These are phyloP conservation scores for Corylus heterophylla DNA, from an alignment of 306 rosid species.

Conservation along the genomic window DNA sequence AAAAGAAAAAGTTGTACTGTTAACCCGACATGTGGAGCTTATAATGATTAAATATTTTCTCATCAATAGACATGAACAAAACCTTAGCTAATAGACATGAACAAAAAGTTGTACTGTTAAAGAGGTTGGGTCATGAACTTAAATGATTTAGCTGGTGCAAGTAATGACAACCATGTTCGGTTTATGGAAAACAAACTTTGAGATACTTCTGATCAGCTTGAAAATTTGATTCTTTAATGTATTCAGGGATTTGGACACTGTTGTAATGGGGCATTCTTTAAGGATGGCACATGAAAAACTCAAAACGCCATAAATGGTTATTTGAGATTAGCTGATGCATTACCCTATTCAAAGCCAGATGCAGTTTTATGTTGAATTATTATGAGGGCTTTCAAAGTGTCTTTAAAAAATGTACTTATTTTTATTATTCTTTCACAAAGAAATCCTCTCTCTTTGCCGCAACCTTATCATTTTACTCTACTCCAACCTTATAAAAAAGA, in stretches of 20 bases:
- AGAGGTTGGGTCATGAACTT: too few species aligned
- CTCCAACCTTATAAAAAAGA: background rate
- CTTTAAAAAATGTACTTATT: background rate
- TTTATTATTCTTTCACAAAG: background rate
- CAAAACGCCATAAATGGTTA: background rate
- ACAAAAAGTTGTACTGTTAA: too few species aligned
- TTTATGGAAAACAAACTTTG: background rate
- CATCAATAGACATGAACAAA: too few species aligned
- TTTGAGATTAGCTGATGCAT: background rate
- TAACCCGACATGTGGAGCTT: background rate
- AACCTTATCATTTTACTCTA: background rate
- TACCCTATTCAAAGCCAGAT: background rate
- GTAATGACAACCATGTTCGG: background rate
- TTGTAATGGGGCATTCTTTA: background rate
- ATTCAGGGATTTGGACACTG: background rate
- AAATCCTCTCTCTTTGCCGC: background rate
- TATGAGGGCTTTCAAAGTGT: background rate
- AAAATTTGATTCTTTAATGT: background rate
- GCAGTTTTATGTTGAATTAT: background rate
- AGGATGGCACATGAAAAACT: background rate
- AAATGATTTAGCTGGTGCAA: background rate
- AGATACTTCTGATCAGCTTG: background rate
- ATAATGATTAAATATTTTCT: background rate
- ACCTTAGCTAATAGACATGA: too few species aligned
- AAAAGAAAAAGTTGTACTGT: background rate